Base-by-base conservation (phyloP, 176 grass and related monocot genomes). In the Oropetium thomaeum region DNA sequence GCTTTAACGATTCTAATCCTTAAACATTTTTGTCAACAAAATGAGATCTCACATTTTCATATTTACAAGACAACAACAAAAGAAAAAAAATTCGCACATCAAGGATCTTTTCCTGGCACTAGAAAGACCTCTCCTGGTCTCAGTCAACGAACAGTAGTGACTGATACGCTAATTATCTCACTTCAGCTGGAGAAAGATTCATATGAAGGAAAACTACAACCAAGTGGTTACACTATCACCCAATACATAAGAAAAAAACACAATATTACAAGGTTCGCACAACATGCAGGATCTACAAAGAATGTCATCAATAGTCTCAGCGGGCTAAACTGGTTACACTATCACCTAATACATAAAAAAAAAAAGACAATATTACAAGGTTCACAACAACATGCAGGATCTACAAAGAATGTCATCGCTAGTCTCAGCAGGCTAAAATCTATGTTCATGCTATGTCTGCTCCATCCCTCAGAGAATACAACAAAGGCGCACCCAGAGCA, bases 401-500 rank as follows among this genome's bases (percentile, higher is more conserved):
- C 47, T 76, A 86, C 65, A 49, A 78, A 39, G 49, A 82, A 67
- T 44, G 51, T 3, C 65, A 58, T 1, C 25, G 31, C 22, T 58
- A 58, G 5, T 67, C 77, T 77, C 59, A 41, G 14, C 65, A 72
- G 58, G 73, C 32, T 67, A 67, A 37, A 34, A 19, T 71, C 73
- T 49, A 77, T 32, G 65, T 59, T 45, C 37, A 70, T 35, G 28
- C 26, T 57, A 35, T 23, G 37, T 65, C 30, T 59, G 41, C 27
- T 65, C 37, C 78, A 80, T 76, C 48, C 31, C 3, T 7, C 34
- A 27, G 72, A 20, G 67, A 61, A 78, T 78, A 82, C 41, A 78
- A 53, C 65, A 65, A 27, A 74, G 10, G 68, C 66, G 26, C 52
- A 13, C 45, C 25, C 35, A 78, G 20, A 66, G 12, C 84, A 77